Evolutionary conservation across 1,139 yeast species (phyloP).

Genomic region (Saccharomyces hybrid): DNA sequence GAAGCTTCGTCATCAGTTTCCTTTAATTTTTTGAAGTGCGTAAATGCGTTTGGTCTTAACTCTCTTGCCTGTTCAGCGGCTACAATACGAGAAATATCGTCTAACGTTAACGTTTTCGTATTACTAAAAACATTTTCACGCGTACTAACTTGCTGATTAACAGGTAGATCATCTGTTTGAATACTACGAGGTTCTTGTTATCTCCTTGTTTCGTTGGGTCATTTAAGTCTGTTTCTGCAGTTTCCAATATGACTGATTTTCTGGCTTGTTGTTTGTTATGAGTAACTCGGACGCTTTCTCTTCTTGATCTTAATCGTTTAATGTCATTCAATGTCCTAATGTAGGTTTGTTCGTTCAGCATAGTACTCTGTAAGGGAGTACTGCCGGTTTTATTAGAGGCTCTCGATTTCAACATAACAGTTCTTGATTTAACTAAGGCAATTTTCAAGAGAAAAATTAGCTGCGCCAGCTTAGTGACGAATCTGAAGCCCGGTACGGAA

Average conservation of each 20-base stretch:
- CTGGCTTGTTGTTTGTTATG: constrained; percentile 53
- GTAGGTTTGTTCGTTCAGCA: constrained; percentile 43
- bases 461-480: constrained; percentile 65
- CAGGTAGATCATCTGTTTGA: constrained; percentile 23
- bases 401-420: constrained; percentile 49
- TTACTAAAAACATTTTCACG: constrained; percentile 59
- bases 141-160: constrained; percentile 2
- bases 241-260: constrained; percentile 44
- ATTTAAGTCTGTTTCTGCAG: constrained; percentile 32
- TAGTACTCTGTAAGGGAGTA: constrained; percentile 15
- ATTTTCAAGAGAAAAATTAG: constrained; percentile 70
- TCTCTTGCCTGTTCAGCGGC: constrained; percentile 96
- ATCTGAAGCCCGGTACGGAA: constrained; percentile 49
- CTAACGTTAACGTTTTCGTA: constrained; percentile 82
- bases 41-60: constrained; percentile 43
- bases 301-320: constrained; percentile 63
- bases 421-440: constrained; percentile 71
- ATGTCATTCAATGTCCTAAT: constrained; percentile 70
- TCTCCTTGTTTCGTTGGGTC: constrained; percentile 5
- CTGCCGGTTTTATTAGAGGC: constrained; percentile 13
- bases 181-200: constrained; percentile 19
- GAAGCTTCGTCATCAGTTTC: constrained; percentile 25
- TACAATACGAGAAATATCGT: constrained; percentile 93
- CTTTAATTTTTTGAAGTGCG: constrained; percentile 30
- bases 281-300: constrained; percentile 60